phyloP scores from a whole-genome alignment of 139 green algal species.

The Chlamydomonas sp. region DNA sequence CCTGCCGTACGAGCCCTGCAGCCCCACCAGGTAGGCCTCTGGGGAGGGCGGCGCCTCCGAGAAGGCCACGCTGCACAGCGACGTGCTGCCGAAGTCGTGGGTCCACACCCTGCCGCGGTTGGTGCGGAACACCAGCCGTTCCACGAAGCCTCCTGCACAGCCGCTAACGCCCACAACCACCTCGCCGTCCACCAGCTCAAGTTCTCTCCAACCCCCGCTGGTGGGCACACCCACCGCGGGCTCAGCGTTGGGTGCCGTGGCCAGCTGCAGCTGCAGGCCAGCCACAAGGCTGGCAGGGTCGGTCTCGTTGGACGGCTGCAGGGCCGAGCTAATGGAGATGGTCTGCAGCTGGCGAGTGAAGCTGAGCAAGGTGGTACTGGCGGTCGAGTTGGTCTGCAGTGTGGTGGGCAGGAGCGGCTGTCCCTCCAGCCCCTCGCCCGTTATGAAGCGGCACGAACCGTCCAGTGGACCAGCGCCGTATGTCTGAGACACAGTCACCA shows the following conservation, averaged over 20 bases:
- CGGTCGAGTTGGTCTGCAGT: no score
- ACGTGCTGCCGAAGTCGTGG: not conserved
- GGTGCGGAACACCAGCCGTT: slow-evolving; percentile 3
- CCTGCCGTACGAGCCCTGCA: not conserved
- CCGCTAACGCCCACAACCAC: slow-evolving; percentile 3
- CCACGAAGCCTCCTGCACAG: not conserved
- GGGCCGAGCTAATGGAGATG: no score
- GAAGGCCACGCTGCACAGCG: not conserved
- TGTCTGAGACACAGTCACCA: no score
- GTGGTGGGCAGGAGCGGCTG: no score
- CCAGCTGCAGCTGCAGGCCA: not conserved
- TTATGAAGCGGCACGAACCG: no score
- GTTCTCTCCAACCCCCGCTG: not conserved
- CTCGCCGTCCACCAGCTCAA: not conserved
- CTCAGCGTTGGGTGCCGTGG: not conserved
- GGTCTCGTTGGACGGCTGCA: no score
- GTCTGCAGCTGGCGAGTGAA: no score
- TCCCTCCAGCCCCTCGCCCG: no score
- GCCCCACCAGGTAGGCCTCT: no score
- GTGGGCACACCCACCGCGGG: not conserved
- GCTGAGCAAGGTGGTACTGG: no score
- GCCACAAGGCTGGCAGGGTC: no score
- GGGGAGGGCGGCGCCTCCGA: not conserved
- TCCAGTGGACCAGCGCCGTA: no score
- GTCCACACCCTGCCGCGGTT: not conserved